Percentiles rank a stretch among this genome's conserved stretches.
Conservation (phyloP, 257 asterid species). For the Ocimum tenuiflorum region DNA sequence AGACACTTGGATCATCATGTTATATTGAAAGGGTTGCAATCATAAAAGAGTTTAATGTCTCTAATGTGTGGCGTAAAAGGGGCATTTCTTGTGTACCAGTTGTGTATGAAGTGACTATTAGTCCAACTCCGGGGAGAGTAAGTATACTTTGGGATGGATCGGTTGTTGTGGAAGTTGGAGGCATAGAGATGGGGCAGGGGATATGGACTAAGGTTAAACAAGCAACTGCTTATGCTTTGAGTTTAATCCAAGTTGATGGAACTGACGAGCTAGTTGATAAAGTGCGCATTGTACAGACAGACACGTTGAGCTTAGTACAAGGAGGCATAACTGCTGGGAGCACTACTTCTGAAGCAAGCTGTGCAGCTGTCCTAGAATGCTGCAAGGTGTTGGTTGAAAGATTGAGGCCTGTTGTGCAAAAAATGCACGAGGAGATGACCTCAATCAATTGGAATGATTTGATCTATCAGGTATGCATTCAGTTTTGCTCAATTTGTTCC, state of each 20-base stretch:
- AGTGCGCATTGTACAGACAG: constrained; percentile 7
- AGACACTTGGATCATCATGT: not conserved
- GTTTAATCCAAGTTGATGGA: not conserved
- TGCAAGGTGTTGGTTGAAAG: not conserved
- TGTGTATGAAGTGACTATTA: not conserved
- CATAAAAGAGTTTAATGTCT: not conserved
- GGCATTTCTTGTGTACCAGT: constrained; percentile 17
- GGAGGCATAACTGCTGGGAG: constrained; percentile 10
- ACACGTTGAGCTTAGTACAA: constrained; percentile 17
- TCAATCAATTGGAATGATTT: not conserved
- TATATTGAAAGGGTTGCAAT: not conserved
- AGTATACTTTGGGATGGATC: constrained; percentile 20
- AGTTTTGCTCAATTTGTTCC: not conserved
- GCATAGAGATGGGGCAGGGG: constrained; percentile 18
- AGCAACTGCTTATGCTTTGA: constrained; percentile 8
- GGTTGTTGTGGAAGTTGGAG: constrained; percentile 16
- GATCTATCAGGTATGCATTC: not conserved
- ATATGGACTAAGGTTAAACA: constrained; percentile 20
- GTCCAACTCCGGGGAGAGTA: not conserved
- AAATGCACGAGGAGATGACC: not conserved
- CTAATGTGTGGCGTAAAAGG: constrained; percentile 10
- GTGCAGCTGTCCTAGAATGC: not conserved
- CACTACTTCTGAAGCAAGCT: not conserved
- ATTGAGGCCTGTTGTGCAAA: not conserved
- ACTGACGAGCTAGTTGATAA: not conserved